Conservation (phyloP, 371 early-diverging fungal species). For the Blakeslea trispora region DNA sequence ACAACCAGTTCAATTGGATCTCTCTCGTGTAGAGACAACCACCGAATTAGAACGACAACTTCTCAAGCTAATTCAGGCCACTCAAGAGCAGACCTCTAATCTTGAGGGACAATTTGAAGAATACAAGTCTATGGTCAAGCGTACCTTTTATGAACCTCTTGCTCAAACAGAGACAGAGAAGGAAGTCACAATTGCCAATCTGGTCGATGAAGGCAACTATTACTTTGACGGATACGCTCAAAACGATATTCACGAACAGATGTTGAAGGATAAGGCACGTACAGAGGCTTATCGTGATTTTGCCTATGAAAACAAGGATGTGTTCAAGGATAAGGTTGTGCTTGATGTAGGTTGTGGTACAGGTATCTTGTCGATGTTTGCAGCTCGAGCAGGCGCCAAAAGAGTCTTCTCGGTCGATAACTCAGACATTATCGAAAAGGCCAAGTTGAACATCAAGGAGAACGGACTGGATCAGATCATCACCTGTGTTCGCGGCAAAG, state of each 20-base stretch:
- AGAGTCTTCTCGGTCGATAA: conserved; percentile 85
- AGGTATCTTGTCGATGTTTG: conserved; percentile 23
- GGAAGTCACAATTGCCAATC: conserved; percentile 7
- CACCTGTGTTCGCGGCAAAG: conserved; percentile 72
- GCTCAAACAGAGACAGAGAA: conserved; percentile 24
- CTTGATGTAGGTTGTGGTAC: conserved; percentile 30
- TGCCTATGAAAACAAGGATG: conserved; percentile 80
- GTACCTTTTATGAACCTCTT: conserved; percentile 66
- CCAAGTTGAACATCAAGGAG: conserved; percentile 74
- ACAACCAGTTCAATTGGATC: conserved; percentile 12
- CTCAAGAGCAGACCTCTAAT: conserved; percentile 50
- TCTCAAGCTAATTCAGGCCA: conserved; percentile 48
- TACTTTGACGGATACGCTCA: conserved; percentile 88
- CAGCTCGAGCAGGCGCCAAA: conserved; percentile 29
- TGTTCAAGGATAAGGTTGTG: conserved; percentile 79
- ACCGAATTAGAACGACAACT: conserved; percentile 63
- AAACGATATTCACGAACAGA: conserved; percentile 68
- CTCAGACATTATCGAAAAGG: conserved; percentile 83
- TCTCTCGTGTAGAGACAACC: conserved; percentile 32
- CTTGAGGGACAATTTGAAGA: conserved; percentile 67
- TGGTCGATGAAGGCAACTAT: conserved; percentile 62
- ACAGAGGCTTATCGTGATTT: conserved; percentile 82
- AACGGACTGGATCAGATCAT: conserved; percentile 78
- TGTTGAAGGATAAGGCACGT: conserved; percentile 78
- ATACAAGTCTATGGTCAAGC: conserved; percentile 70